A percentile compares a stretch with the other conserved stretches of the same genome.
These are phyloP conservation scores for Phascolomyces articulosus DNA, from an alignment of 371 early-diverging fungal species.

Conservation along the genomic window DNA sequence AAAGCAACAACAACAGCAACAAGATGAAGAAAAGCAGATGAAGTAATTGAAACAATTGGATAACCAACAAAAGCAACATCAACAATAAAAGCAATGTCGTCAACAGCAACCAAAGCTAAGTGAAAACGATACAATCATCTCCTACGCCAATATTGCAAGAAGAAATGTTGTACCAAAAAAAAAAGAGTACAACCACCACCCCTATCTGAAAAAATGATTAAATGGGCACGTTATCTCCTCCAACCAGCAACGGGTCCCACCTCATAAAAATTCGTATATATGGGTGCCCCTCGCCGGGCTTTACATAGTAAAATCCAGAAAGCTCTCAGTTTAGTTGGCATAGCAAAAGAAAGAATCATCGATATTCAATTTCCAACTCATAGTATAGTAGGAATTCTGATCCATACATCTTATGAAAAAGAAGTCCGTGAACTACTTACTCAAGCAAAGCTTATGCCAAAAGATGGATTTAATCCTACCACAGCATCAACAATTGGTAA, in stretches of 20 bases:
- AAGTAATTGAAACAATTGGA: neutral
- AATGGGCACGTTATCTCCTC: neutral
- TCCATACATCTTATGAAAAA: neutral
- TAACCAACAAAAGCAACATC: neutral
- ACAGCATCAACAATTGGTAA: neutral
- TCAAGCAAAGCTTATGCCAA: neutral
- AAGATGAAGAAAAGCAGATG: neutral
- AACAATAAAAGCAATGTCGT: too few relatives aligned
- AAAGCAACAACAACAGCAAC: neutral
- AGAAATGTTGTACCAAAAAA: neutral
- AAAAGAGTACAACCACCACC: neutral
- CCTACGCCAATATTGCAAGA: neutral
- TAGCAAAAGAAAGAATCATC: neutral
- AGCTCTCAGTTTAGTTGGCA: neutral
- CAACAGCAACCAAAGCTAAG: too few relatives aligned
- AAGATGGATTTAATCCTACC: neutral
- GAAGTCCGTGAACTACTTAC: neutral
- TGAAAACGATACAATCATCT: neutral
- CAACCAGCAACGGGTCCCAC: neutral
- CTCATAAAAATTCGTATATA: constrained; percentile 3
- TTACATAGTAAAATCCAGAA: constrained; percentile 4
- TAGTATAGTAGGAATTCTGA: constrained; percentile 2
- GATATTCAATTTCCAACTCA: constrained; percentile 15
- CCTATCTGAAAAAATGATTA: neutral
- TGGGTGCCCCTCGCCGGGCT: neutral